Evolutionary conservation across 2,329 filamentous ascomycete genomes (phyloP).

Genomic region (Botryotinia calthae): DNA sequence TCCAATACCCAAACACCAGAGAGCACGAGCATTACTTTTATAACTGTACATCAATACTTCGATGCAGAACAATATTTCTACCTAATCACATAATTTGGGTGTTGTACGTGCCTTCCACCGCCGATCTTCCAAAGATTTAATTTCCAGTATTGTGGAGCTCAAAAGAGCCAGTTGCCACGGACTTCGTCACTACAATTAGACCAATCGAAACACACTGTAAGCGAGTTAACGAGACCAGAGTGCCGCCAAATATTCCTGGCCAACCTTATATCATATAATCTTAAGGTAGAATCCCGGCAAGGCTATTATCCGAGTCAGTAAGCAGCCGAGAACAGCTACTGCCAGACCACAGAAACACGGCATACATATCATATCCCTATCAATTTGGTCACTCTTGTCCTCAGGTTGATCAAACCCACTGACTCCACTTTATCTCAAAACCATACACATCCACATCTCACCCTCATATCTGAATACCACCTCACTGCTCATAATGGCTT

Average conservation of each 20-base stretch:
- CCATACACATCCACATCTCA: not conserved
- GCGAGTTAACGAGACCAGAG: slow-evolving; percentile 8
- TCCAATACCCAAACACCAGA: not conserved
- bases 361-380: slow-evolving; percentile 6
- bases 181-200: not conserved
- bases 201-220: slow-evolving; percentile 10
- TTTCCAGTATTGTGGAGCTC: slow-evolving; percentile 8
- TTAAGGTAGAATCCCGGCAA: not conserved
- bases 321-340: not conserved
- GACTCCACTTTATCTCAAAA: not conserved
- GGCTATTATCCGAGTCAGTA: not conserved
- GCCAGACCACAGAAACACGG: slow-evolving; percentile 6
- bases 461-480: not conserved
- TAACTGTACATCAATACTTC: not conserved
- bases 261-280: slow-evolving; percentile 13
- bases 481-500: slow-evolving; percentile 25
- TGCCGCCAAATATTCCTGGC: not conserved
- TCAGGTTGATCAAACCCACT: not conserved
- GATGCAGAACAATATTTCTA: slow-evolving; percentile 1
- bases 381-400: not conserved
- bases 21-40: not conserved
- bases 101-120: not conserved
- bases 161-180: not conserved
- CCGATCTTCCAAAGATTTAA: slow-evolving; percentile 8
- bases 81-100: not conserved